Base-by-base conservation (phyloP, 306 rosid species). In the Crataegus laevigata region DNA sequence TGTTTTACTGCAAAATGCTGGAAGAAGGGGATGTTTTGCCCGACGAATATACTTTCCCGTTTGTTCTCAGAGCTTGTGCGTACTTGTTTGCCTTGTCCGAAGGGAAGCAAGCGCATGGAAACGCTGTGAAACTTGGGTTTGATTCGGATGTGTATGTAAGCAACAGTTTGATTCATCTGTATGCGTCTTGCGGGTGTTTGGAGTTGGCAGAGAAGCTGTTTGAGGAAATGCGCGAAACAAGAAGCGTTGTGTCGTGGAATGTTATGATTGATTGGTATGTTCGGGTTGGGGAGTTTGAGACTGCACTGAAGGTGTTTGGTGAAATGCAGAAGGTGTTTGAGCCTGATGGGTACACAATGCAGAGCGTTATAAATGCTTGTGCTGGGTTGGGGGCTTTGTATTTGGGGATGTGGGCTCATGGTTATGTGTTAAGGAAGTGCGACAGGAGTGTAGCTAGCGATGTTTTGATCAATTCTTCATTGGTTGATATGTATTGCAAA, bases 331-430 rank as follows among this genome's bases (percentile, higher is more conserved):
- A 71, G 54, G 43, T 38, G 40, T 76, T 86, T 85, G 85, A 88
- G 26, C 97, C 96, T 34, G 97, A 91, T 71, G 84, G 85, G 22
- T 94, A 87, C 52, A 90, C 98, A 13, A 80, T 91, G 90, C 97
- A 93, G 75, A 93, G 97, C 77, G 73, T 89, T 62, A 71, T 90
- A 67, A 81, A 58, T 66, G 93, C 96, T 34, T 94, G 98, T 80
- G 89, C 89, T 57, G 93, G 97, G 75, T 72, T 89, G 68, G 86
- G 93, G 25, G 87, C 93, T 69, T 38, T 91, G 79, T 82, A 90
- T 67, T 36, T 88, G 66, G 96, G 98, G 50, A 78, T 94, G 85
- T 94, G 96, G 97, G 91, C 83, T 73, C 94, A 94, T 86, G 88
- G 86, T 67, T 91, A 85, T 85, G 24, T 85, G 52, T 75, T 90